phyloP scores from a whole-genome alignment of 1,139 yeast genomes.

The Lodderomyces oxycetoniae region DNA sequence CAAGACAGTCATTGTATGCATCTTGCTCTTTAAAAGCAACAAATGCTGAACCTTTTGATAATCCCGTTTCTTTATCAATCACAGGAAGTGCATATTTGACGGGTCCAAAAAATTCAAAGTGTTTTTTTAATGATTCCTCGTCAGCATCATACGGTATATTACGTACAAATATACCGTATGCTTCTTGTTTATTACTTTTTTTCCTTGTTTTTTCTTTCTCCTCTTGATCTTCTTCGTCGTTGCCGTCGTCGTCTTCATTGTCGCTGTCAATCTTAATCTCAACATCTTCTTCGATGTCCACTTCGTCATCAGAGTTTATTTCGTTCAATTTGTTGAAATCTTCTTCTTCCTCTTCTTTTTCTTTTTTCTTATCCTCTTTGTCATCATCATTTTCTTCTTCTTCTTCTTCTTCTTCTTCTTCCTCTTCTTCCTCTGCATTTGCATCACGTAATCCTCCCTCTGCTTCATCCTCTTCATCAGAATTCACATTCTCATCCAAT shows the following conservation, averaged over 20 bases:
- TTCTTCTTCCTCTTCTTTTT: slow-evolving; percentile 22
- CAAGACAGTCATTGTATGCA: slow-evolving; percentile 64
- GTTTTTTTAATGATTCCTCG: slow-evolving; percentile 67
- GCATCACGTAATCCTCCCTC: slow-evolving; percentile 30
- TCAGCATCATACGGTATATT: slow-evolving; percentile 95
- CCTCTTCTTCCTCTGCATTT: slow-evolving; percentile 20
- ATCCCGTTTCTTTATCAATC: slow-evolving; percentile 75
- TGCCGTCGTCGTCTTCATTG: slow-evolving; percentile 27
- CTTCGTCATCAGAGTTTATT: slow-evolving; percentile 29
- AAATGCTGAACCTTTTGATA: slow-evolving; percentile 93
- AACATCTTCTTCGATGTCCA: slow-evolving; percentile 16
- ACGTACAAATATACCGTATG: slow-evolving; percentile 75
- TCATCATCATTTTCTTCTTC: too few relatives aligned
- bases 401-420: slow-evolving; percentile 33
- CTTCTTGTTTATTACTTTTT: slow-evolving; percentile 58
- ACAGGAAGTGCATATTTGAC: slow-evolving; percentile 94
- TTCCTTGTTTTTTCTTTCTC: slow-evolving; percentile 30
- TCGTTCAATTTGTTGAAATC: slow-evolving; percentile 27
- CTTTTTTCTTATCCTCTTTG: slow-evolving; percentile 30
- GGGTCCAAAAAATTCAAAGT: slow-evolving; percentile 73
- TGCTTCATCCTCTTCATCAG: slow-evolving; percentile 29
- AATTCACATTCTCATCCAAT: slow-evolving; percentile 25
- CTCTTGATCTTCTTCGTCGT: slow-evolving; percentile 25
- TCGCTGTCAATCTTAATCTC: slow-evolving; percentile 28
- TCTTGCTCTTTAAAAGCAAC: slow-evolving; percentile 71